Conservation (phyloP, 345 rosid species). For the Linum lewisii region DNA sequence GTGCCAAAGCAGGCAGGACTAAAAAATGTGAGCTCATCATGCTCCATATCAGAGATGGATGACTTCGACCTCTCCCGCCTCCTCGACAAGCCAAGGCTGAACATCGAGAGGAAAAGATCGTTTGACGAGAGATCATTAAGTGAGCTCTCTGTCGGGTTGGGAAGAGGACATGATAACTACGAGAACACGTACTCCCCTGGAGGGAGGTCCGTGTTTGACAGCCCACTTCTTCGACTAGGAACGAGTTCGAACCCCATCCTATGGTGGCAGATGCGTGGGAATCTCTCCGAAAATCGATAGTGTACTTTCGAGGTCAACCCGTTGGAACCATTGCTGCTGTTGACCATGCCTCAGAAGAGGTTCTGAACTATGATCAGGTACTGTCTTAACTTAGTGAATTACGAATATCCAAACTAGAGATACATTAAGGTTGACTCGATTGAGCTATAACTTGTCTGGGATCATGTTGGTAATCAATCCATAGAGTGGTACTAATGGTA, state of each 20-base stretch:
- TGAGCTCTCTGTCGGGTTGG: background rate
- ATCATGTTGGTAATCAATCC: too few species aligned
- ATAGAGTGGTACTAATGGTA: too few species aligned
- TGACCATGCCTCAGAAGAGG: slow-evolving; percentile 5
- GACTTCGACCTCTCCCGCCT: slow-evolving; percentile 3
- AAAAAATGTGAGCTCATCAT: background rate
- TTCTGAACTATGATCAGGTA: slow-evolving; percentile 6
- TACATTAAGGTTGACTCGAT: too few species aligned
- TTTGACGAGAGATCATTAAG: slow-evolving; percentile 2
- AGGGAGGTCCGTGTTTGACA: slow-evolving; percentile 1
- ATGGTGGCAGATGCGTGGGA: slow-evolving; percentile 7
- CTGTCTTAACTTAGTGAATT: background rate
- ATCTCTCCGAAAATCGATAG: background rate
- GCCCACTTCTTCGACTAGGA: background rate
- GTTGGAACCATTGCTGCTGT: slow-evolving; percentile 3
- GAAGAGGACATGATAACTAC: background rate
- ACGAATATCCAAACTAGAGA: too few species aligned
- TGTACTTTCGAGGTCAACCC: slow-evolving; percentile 4
- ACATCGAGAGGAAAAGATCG: slow-evolving; percentile 3
- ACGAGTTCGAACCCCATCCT: slow-evolving; percentile 2
- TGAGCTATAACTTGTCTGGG: too few species aligned
- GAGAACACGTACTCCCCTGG: slow-evolving; percentile 5
- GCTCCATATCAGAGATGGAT: slow-evolving; percentile 3
- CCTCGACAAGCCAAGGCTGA: slow-evolving; percentile 1
- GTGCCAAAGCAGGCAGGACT: background rate